phyloP scores from a whole-genome alignment of 1,139 yeast species.

The Chernovozyma aurita region DNA sequence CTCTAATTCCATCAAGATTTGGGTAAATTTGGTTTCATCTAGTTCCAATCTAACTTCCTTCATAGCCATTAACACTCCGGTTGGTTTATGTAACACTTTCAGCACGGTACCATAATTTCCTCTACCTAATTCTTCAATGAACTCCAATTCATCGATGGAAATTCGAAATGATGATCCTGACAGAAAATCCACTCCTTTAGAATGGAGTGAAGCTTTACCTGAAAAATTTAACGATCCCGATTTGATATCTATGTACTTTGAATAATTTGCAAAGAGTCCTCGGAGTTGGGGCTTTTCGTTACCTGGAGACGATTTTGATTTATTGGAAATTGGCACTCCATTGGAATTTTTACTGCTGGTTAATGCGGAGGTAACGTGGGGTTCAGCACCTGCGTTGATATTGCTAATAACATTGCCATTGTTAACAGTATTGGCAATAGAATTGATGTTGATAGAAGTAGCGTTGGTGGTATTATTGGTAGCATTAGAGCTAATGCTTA shows the following conservation, averaged over 20 bases:
- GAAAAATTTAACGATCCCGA: slow-evolving; percentile 89
- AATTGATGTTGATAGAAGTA: too few relatives aligned
- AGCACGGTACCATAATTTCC: slow-evolving; percentile 96
- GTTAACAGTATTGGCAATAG: too few relatives aligned
- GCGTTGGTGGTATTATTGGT: too few relatives aligned
- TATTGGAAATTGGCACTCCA: too few relatives aligned
- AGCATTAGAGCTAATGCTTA: too few relatives aligned
- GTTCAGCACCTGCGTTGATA: too few relatives aligned
- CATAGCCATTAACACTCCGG: slow-evolving; percentile 93
- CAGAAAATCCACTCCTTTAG: slow-evolving; percentile 87
- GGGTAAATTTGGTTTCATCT: slow-evolving; percentile 87
- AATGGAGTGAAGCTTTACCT: slow-evolving; percentile 88
- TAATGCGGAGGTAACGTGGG: too few relatives aligned
- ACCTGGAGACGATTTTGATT: slow-evolving; percentile 2
- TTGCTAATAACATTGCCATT: too few relatives aligned
- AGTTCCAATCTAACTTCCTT: slow-evolving; percentile 90
- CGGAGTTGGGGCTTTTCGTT: slow-evolving; percentile 27
- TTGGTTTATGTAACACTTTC: slow-evolving; percentile 91
- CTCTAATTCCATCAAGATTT: slow-evolving; percentile 92
- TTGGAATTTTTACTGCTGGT: slow-evolving; percentile 6
- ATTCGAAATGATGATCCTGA: slow-evolving; percentile 85
- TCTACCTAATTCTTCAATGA: slow-evolving; percentile 81
- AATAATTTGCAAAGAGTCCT: slow-evolving; percentile 73
- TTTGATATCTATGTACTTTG: slow-evolving; percentile 84
- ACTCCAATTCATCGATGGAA: slow-evolving; percentile 80